Evolutionary conservation across 225 moss, liverwort and hornwort species (phyloP), one percentile per base, ranked within the genome.

Genomic region (Asterella californica): DNA sequence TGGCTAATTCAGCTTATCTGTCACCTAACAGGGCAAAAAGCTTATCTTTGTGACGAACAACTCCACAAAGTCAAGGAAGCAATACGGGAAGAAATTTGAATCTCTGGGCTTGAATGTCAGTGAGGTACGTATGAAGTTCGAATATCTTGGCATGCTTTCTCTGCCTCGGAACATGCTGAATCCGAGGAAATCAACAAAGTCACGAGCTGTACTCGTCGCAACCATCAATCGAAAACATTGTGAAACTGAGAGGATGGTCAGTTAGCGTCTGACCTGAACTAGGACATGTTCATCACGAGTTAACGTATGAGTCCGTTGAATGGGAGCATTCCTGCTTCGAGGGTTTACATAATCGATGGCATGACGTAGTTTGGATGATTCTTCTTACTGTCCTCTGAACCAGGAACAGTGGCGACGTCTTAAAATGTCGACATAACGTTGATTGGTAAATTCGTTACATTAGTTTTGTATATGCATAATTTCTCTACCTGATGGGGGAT

Each of bases 51-150:
- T 93, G 48, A 93, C 93, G 52, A 93, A 93, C 82, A 93, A 93
- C 70, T 93, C 93, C 70, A 93, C 93, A 8, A 93, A 93, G 77
- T 91, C 93, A 62, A 85, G 93, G 78, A 93, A 90, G 83, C 89
- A 91, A 74, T 93, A 91, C 76, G 90, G 89, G 68, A 88, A 90
- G 73, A 91, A 93, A 79, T 93, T 91, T 50, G 91, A 87, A 80
- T 82, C 84, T 27, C 88, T 93, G 34, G 90, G 93, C 33, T 82
- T 93, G 19, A 82, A 74, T 79, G 87, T 93, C 63, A 71, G 79
- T n/a, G 93, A 91, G 91, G 93, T 93, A 84, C 12, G 57, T 5
- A 54, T 8, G 53, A 74, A 30, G 72, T 72, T 27, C 17, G 21
- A 32, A 10, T 71, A 19, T 17, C 65, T n/a, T 32, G 65, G 15